phyloP scores from a whole-genome alignment of 1,284 basidiomycete genomes.

The Porogramme epimiltina region DNA sequence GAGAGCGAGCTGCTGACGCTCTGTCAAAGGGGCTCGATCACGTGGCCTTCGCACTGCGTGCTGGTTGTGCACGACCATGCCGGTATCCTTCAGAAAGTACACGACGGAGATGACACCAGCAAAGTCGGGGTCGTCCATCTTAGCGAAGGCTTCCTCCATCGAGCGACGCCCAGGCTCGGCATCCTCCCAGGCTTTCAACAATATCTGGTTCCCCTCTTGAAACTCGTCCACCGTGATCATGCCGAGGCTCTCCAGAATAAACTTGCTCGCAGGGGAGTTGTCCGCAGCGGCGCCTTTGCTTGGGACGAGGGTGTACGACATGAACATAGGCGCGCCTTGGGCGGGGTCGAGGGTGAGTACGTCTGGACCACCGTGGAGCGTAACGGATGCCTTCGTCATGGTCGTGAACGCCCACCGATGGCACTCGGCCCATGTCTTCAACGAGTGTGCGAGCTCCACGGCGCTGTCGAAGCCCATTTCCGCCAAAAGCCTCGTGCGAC shows the following conservation, averaged over 20 bases:
- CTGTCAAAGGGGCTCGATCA: background rate
- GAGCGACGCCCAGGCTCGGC: constrained; percentile 1
- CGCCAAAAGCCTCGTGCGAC: background rate
- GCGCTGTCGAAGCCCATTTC: background rate
- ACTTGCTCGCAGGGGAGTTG: background rate
- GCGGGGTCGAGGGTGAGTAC: background rate
- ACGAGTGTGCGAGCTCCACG: constrained; percentile 1
- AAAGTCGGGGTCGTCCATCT: background rate
- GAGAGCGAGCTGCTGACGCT: background rate
- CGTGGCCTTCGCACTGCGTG: constrained; percentile 1
- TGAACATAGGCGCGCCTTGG: background rate
- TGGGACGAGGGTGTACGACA: background rate
- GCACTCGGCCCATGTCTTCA: constrained; percentile 3
- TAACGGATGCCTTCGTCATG: background rate
- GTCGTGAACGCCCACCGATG: constrained; percentile 9
- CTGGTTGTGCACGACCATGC: constrained; percentile 4
- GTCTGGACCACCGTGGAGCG: constrained; percentile 1
- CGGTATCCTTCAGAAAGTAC: constrained; percentile 5
- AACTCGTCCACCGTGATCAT: background rate
- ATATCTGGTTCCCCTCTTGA: background rate
- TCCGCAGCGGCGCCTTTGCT: background rate
- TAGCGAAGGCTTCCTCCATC: constrained; percentile 1
- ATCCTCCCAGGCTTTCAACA: background rate
- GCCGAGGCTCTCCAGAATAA: background rate
- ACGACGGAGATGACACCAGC: constrained; percentile 2